These are phyloP conservation scores for Beauveria pseudobassiana DNA, from an alignment of 2,329 filamentous ascomycete genomes.

Conservation along the genomic window DNA sequence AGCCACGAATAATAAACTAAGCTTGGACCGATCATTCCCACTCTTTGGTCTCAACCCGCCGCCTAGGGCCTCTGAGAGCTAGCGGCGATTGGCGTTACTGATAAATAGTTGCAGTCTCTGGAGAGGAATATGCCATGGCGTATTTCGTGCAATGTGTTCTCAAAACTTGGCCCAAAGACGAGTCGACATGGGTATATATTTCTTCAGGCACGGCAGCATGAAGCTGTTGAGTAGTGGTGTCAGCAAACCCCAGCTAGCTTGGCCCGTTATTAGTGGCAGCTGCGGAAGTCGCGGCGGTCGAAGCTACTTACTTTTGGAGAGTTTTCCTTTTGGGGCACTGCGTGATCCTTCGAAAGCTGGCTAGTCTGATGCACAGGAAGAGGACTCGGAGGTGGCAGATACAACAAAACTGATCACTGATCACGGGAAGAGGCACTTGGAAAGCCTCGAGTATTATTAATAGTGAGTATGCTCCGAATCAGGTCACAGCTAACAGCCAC, in stretches of 20 bases:
- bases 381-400: background rate
- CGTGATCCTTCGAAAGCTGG: background rate
- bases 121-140: background rate
- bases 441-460: too few species aligned
- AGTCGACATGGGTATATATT: background rate
- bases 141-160: background rate
- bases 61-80: background rate
- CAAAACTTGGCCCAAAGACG: background rate
- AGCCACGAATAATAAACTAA: background rate
- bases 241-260: background rate
- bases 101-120: background rate
- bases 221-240: background rate
- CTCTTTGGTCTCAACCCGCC: background rate
- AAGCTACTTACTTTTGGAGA: background rate
- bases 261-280: background rate
- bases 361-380: background rate
- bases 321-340: background rate
- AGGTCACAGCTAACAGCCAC: too few species aligned
- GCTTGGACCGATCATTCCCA: constrained; percentile 2
- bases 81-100: background rate
- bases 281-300: background rate
- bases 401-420: background rate
- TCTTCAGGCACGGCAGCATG: background rate
- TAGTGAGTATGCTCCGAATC: too few species aligned
- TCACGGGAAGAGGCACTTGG: too few species aligned